Percentiles rank a stretch among this genome's conserved stretches.
phyloP scores from a whole-genome alignment of 2,329 filamentous ascomycete species.

The Fusarium vanettenii region DNA sequence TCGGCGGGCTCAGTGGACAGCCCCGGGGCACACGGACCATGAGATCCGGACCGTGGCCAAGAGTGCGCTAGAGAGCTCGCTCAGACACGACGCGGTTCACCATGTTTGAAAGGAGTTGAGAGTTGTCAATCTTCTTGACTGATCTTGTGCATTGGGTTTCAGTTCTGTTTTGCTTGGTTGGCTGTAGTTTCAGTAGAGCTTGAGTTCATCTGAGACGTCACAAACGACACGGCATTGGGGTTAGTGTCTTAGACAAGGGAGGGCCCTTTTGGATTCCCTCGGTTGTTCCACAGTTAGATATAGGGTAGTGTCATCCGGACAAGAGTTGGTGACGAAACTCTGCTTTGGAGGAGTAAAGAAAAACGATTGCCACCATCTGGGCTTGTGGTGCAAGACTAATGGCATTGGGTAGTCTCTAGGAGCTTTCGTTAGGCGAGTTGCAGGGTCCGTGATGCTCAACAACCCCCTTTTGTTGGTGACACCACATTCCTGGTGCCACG shows the following conservation, averaged over 20 bases:
- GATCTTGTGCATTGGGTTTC: constrained; percentile 31
- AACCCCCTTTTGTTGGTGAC: constrained; percentile 25
- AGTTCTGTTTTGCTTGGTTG: constrained; percentile 37
- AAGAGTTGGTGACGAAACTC: not conserved
- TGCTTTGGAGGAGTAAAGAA: not conserved
- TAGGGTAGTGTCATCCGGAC: constrained; percentile 21
- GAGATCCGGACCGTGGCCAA: constrained; percentile 20
- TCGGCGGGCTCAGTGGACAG: constrained; percentile 33
- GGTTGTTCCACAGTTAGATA: constrained; percentile 6
- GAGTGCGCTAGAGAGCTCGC: constrained; percentile 3
- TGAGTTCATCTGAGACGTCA: constrained; percentile 25
- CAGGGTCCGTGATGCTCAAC: not conserved
- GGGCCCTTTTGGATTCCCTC: not conserved
- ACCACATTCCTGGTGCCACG: constrained; percentile 31
- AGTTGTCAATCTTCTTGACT: constrained; percentile 17
- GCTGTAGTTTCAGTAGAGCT: constrained; percentile 9
- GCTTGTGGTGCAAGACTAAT: not conserved
- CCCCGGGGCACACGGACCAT: constrained; percentile 31
- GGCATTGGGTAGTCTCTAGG: not conserved
- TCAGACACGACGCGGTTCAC: constrained; percentile 33
- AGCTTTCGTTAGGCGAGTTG: not conserved
- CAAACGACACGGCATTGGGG: constrained; percentile 17
- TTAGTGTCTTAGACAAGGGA: constrained; percentile 21
- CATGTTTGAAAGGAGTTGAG: constrained; percentile 24
- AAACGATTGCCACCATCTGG: not conserved